Evolutionary conservation across 306 rosid species (phyloP).

Genomic region (Castanea sativa): DNA sequence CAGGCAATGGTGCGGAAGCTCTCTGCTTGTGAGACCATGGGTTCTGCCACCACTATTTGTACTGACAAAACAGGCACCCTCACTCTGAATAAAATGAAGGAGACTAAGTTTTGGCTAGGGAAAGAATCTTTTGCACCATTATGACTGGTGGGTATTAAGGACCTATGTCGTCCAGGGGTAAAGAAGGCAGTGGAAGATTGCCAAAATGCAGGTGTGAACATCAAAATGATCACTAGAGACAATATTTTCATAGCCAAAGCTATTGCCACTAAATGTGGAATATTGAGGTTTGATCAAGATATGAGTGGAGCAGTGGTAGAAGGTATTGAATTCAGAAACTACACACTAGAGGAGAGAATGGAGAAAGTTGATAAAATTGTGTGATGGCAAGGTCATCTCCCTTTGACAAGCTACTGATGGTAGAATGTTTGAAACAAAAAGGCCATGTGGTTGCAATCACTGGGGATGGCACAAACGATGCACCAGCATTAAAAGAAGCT

Average conservation of each 20-base stretch:
- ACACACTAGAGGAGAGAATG: constrained; percentile 29
- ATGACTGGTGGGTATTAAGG: constrained; percentile 27
- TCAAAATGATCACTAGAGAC: constrained; percentile 35
- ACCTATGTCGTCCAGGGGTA: constrained; percentile 28
- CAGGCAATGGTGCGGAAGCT: constrained; percentile 42
- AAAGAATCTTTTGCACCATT: constrained; percentile 4
- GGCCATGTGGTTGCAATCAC: constrained; percentile 36
- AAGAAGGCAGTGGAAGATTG: constrained; percentile 28
- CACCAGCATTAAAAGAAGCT: constrained; percentile 26
- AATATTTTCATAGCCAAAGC: constrained; percentile 34
- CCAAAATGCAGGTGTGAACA: constrained; percentile 14
- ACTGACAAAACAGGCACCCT: constrained; percentile 46
- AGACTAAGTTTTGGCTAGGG: constrained; percentile 33
- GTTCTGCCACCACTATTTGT: constrained; percentile 40
- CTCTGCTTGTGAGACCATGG: constrained; percentile 46
- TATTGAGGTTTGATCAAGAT: constrained; percentile 12
- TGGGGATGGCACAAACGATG: constrained; percentile 36
- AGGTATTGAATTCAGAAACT: constrained; percentile 31
- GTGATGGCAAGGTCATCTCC: constrained; percentile 43
- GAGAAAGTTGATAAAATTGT: constrained; percentile 26
- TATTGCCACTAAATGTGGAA: constrained; percentile 30
- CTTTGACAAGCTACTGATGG: constrained; percentile 37
- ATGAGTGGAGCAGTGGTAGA: constrained; percentile 13
- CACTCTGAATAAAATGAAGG: constrained; percentile 40
- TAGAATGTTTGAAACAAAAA: constrained; percentile 35